Evolutionary conservation across 495 filamentous ascomycete genomes (phyloP), one percentile per base, ranked within the genome.

Genomic region (Penicillium desertorum): DNA sequence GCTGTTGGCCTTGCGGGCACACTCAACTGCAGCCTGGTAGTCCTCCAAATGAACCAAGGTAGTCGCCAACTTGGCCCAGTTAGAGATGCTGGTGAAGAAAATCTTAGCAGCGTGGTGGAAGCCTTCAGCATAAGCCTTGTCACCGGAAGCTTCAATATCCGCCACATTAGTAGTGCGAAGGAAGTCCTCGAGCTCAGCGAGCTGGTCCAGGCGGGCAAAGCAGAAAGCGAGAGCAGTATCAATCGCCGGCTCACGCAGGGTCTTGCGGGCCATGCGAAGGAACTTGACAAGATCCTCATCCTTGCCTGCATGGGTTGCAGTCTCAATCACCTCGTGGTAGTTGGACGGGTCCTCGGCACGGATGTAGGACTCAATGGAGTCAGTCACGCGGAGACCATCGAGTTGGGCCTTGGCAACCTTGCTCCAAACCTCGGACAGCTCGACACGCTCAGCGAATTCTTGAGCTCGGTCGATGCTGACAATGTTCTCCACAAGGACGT

Each of bases 41-140:
- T 99, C 95, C 65, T 88, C 88, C 8, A 99, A 83, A 71, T 97
- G 93, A 20, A 99, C 95, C 57, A 97, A 79, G 25, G 95, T 98
- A 12, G 95, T 97, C 4, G 95, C 94, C 60, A 99, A 85, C 79
- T 98, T 98, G 56, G 95, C 94, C 95, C 95, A 99, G 81, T 99
- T 99, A 34, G 93, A 97, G 73, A 99, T 96, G 79, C 89, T 97
- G 49, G 86, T 90, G 76, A 86, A 99, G 81, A 99, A 98, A 68
- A 98, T 98, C 83, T 99, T 99, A 57, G 95, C 91, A 23, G 95
- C 95, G 76, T 96, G 88, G 67, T 96, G 91, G 68, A 88, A 89
- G 44, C 93, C 93, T 74, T 98, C 94, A 62, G 85, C 87, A 69
- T 96, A 97, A 30, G 95, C 94, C 79, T 96, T 96, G 80, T 99